These are phyloP conservation scores for Zygosaccharomyces pseudobailii DNA, from an alignment of 1,139 yeast genomes.

Conservation along the genomic window DNA sequence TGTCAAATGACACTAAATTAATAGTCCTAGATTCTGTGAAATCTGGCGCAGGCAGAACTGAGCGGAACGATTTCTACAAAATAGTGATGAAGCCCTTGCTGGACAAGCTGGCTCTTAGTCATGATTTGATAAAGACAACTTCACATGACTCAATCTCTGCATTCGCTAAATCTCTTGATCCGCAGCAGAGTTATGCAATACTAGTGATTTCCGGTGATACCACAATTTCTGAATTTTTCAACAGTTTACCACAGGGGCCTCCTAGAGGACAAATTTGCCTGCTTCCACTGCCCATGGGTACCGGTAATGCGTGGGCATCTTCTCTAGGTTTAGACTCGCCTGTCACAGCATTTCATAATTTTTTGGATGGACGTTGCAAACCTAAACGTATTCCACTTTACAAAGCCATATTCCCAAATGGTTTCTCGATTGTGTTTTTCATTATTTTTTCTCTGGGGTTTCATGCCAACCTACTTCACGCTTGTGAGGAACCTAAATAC, in stretches of 20 bases:
- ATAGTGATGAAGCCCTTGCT: conserved; percentile 46
- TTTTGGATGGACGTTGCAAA: conserved; percentile 38
- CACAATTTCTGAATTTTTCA: conserved; percentile 70
- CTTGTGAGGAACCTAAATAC: conserved; percentile 60
- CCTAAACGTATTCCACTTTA: conserved; percentile 52
- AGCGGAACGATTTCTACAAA: conserved; percentile 40
- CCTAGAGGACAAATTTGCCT: conserved; percentile 33
- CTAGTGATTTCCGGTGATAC: conserved; percentile 83
- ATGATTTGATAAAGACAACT: conserved; percentile 42
- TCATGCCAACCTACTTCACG: conserved; percentile 78
- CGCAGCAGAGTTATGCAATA: conserved; percentile 38
- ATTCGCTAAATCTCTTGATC: conserved; percentile 35
- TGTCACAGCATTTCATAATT: conserved; percentile 43
- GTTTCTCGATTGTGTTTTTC: conserved; percentile 43
- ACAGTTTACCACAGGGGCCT: conserved; percentile 38
- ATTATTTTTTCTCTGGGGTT: conserved; percentile 82
- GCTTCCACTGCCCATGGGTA: conserved; percentile 69
- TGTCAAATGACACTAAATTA: conserved; percentile 6
- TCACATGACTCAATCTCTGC: conserved; percentile 36
- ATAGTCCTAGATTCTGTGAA: conserved; percentile 49
- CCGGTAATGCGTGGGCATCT: conserved; percentile 77
- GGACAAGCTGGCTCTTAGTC: conserved; percentile 34
- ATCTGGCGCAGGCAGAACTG: conserved; percentile 52
- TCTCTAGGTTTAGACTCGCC: conserved; percentile 51
- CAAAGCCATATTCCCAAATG: conserved; percentile 49